phyloP scores from a whole-genome alignment of 2,329 filamentous ascomycete species.

The Diaporthe caulivora region DNA sequence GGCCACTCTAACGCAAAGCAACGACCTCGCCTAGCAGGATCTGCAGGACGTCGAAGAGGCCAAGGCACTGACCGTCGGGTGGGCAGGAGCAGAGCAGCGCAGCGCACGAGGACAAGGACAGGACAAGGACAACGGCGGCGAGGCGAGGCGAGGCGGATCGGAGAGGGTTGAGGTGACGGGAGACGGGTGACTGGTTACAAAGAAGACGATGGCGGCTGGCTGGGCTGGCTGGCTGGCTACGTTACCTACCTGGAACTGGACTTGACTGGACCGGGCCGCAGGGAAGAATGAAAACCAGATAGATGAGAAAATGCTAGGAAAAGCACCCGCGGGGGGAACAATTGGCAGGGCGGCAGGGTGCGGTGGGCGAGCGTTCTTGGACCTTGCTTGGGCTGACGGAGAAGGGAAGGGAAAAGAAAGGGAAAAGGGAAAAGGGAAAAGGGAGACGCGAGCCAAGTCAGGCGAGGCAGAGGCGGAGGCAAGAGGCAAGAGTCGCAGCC shows the following conservation, averaged over 20 bases:
- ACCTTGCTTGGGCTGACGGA: constrained; percentile 35
- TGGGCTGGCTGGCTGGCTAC: too few relatives aligned
- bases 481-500: constrained; percentile 31
- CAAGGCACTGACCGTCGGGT: neutral
- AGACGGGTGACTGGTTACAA: neutral
- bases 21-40: neutral
- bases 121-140: neutral
- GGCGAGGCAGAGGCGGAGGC: constrained; percentile 19
- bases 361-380: constrained; percentile 37
- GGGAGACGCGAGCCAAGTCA: constrained; percentile 1
- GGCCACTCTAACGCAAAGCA: neutral
- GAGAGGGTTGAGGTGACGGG: constrained; percentile 14
- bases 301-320: constrained; percentile 37
- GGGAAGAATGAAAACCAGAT: constrained; percentile 36
- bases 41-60: neutral
- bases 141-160: neutral
- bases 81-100: neutral
- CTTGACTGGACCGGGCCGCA: constrained; percentile 2
- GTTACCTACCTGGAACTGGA: constrained; percentile 1
- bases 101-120: neutral
- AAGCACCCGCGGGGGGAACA: constrained; percentile 39
- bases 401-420: constrained; percentile 8
- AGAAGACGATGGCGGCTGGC: neutral
- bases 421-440: constrained; percentile 5
- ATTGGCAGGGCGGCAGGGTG: constrained; percentile 37